phyloP scores from a whole-genome alignment of 129 eudicot species.

The Glebionis coronaria region DNA sequence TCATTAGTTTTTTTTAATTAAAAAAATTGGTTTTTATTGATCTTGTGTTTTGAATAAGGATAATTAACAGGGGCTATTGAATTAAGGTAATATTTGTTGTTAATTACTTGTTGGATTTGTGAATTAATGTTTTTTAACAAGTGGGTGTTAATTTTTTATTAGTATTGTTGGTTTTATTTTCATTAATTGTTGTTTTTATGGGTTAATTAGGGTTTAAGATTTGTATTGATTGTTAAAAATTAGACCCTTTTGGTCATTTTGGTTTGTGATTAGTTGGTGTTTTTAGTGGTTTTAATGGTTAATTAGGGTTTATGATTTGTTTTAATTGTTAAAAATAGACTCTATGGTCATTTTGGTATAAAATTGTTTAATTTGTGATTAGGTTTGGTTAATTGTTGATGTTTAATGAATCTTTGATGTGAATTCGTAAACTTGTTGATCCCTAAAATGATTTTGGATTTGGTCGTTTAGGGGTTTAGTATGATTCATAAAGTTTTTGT shows the following conservation, averaged over 20 bases:
- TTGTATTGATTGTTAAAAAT: neutral
- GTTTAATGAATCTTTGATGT: neutral
- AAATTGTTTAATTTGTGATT: neutral
- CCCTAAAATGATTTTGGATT: neutral
- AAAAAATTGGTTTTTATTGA: neutral
- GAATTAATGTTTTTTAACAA: neutral
- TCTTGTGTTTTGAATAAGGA: neutral
- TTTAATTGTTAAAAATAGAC: neutral
- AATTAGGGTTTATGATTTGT: constrained; percentile 5
- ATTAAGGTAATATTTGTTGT: neutral
- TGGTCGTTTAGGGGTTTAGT: neutral
- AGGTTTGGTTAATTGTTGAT: neutral
- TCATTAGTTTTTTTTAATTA: too few relatives aligned
- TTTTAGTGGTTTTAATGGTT: neutral
- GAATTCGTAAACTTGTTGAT: neutral
- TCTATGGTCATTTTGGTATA: neutral
- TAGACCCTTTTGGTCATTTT: neutral
- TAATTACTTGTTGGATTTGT: neutral
- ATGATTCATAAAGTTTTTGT: neutral
- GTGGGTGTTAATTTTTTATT: neutral
- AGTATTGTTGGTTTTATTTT: neutral
- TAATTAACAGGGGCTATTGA: neutral
- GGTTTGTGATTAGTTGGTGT: neutral
- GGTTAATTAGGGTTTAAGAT: constrained; percentile 1
- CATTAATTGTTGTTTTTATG: neutral